Conservation (phyloP, 495 filamentous ascomycete genomes). For the Penicillium roqueforti region DNA sequence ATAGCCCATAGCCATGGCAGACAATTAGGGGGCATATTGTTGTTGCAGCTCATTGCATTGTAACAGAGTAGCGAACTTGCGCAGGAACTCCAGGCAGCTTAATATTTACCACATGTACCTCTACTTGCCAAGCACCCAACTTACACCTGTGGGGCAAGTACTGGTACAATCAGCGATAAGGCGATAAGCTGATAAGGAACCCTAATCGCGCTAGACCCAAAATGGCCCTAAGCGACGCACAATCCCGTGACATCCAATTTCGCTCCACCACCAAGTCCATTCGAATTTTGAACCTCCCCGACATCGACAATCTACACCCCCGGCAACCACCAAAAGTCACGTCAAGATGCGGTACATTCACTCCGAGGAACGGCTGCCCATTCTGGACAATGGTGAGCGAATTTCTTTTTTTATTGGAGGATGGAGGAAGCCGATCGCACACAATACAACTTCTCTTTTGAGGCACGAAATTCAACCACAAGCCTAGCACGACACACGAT, state of each 20-base stretch:
- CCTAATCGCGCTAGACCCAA: slow-evolving; percentile 40
- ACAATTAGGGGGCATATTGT: not conserved
- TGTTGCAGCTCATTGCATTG: not conserved
- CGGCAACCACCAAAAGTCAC: slow-evolving; percentile 47
- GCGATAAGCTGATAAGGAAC: slow-evolving; percentile 30
- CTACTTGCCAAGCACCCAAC: not conserved
- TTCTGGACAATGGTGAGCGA: slow-evolving; percentile 92
- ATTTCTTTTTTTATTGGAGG: slow-evolving; percentile 19
- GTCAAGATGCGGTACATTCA: slow-evolving; percentile 97
- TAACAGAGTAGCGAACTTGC: slow-evolving; percentile 6
- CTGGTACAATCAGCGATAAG: slow-evolving; percentile 1
- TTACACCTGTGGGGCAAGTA: not conserved
- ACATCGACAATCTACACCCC: slow-evolving; percentile 46
- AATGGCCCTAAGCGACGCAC: slow-evolving; percentile 47
- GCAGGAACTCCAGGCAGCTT: not conserved
- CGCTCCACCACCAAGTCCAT: slow-evolving; percentile 45
- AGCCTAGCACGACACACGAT: not conserved
- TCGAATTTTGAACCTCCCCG: slow-evolving; percentile 47
- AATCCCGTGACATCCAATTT: slow-evolving; percentile 45
- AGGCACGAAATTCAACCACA: not conserved
- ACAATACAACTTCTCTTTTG: slow-evolving; percentile 8
- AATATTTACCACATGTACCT: not conserved
- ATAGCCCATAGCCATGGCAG: not conserved
- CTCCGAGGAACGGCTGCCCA: slow-evolving; percentile 85
- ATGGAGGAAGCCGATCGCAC: slow-evolving; percentile 12